Conservation (phyloP, 768 basidiomycete genomes). For the Hericium alpestre region DNA sequence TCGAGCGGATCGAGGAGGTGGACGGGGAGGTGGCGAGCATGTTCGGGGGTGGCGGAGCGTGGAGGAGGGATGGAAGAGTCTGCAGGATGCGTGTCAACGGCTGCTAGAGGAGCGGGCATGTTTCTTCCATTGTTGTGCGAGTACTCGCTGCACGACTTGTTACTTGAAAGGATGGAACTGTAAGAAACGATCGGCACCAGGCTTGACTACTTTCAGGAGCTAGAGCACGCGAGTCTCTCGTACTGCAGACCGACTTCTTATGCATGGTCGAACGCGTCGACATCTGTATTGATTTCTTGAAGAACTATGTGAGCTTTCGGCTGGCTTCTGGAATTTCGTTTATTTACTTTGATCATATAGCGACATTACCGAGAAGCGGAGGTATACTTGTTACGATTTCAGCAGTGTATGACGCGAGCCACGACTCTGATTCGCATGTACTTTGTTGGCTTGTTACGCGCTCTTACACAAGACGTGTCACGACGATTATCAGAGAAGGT, state of each 20-base stretch:
- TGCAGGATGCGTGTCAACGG: slow-evolving; percentile 86
- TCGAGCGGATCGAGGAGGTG: slow-evolving; percentile 63
- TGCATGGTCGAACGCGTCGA: slow-evolving; percentile 95
- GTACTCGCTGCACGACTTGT: not conserved
- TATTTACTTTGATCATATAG: slow-evolving; percentile 27
- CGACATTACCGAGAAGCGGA: slow-evolving; percentile 88
- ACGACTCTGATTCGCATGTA: slow-evolving; percentile 99
- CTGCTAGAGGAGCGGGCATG: slow-evolving; percentile 82
- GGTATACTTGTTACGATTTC: slow-evolving; percentile 90
- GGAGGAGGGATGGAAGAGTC: slow-evolving; percentile 82
- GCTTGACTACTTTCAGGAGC: slow-evolving; percentile 88
- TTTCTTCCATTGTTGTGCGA: slow-evolving; percentile 4
- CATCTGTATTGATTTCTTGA: slow-evolving; percentile 85
- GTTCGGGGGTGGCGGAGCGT: slow-evolving; percentile 78
- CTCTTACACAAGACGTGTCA: slow-evolving; percentile 67
- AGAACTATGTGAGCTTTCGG: slow-evolving; percentile 57
- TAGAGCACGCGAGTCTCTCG: slow-evolving; percentile 84
- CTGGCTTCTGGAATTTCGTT: not conserved
- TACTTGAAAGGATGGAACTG: slow-evolving; percentile 57
- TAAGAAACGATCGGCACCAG: slow-evolving; percentile 74
- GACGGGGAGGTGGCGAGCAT: slow-evolving; percentile 69
- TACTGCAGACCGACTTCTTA: slow-evolving; percentile 83
- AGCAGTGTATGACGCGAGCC: slow-evolving; percentile 94
- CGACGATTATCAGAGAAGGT: slow-evolving; percentile 69
- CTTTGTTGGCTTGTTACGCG: slow-evolving; percentile 77